phyloP scores from a whole-genome alignment of 73 alveolate genomes.

The Vitrella brassicaformis region DNA sequence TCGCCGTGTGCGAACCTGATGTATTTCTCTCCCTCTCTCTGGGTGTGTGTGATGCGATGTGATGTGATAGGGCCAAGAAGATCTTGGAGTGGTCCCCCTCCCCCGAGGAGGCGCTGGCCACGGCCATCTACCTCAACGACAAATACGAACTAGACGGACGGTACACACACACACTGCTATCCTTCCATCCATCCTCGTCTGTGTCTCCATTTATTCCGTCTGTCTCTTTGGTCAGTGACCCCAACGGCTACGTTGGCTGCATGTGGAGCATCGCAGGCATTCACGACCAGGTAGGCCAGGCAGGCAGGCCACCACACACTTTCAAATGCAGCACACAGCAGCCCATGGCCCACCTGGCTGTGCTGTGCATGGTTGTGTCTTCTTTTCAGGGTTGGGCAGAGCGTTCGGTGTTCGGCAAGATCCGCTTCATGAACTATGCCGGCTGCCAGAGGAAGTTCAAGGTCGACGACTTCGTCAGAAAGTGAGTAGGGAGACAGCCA shows the following conservation, averaged over 20 bases:
- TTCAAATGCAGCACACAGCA: background rate
- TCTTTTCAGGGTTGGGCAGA: constrained; percentile 21
- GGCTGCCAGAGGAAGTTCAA: constrained; percentile 12
- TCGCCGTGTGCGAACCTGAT: too few species aligned
- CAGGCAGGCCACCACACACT: background rate
- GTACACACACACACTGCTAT: background rate
- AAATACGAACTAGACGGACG: constrained; percentile 27
- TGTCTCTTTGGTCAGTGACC: background rate
- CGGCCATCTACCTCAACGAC: constrained; percentile 15
- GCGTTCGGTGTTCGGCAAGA: constrained; percentile 30
- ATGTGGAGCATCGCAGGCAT: constrained; percentile 33
- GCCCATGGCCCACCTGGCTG: too few species aligned
- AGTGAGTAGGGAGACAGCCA: background rate
- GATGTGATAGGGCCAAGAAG: constrained; percentile 15
- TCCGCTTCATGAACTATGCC: constrained; percentile 33
- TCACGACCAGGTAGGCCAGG: background rate
- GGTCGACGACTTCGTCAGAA: background rate
- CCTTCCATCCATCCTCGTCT: background rate
- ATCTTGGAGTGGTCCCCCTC: constrained; percentile 27
- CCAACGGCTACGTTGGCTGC: constrained; percentile 35
- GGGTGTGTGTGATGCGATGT: background rate
- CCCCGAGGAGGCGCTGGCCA: constrained; percentile 13
- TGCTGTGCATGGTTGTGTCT: background rate
- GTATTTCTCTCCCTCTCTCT: background rate
- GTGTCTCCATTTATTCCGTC: background rate